A percentile compares a stretch with the other conserved stretches of the same genome.
These are phyloP conservation scores for Talaromyces liani DNA, from an alignment of 495 filamentous ascomycete genomes.

Conservation along the genomic window DNA sequence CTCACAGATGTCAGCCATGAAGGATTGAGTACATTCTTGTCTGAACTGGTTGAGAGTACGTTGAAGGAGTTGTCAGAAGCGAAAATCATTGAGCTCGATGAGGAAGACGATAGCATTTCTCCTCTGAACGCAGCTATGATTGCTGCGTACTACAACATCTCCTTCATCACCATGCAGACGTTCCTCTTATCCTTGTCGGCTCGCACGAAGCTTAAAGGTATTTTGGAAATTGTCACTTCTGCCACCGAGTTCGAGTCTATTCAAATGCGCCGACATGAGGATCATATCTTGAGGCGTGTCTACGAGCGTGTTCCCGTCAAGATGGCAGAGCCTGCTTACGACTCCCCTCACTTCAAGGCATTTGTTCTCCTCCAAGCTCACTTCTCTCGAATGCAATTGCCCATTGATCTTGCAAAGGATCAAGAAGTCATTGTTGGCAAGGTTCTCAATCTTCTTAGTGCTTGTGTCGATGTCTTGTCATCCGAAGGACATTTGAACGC, in stretches of 20 bases:
- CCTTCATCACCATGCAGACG: slow-evolving; percentile 98
- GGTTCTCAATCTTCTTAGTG: slow-evolving; percentile 80
- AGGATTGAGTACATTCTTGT: slow-evolving; percentile 87
- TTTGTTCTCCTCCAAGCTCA: slow-evolving; percentile 95
- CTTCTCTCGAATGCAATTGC: slow-evolving; percentile 93
- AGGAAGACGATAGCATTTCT: slow-evolving; percentile 86
- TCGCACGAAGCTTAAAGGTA: slow-evolving; percentile 88
- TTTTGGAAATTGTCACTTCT: slow-evolving; percentile 94
- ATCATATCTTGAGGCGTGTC: slow-evolving; percentile 77
- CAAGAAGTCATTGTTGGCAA: slow-evolving; percentile 84
- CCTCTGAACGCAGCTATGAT: slow-evolving; percentile 96
- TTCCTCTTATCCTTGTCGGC: slow-evolving; percentile 90
- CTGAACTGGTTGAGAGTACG: slow-evolving; percentile 89
- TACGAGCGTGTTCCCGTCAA: slow-evolving; percentile 95
- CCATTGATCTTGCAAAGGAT: slow-evolving; percentile 94
- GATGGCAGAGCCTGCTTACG: slow-evolving; percentile 75
- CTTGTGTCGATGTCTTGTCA: slow-evolving; percentile 88
- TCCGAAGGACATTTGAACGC: slow-evolving; percentile 95
- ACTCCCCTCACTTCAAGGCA: slow-evolving; percentile 96
- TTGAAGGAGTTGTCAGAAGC: slow-evolving; percentile 86
- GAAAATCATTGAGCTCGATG: slow-evolving; percentile 94
- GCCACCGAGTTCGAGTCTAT: slow-evolving; percentile 95
- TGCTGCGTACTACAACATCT: slow-evolving; percentile 98
- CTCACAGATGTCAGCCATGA: slow-evolving; percentile 85
- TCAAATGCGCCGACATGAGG: slow-evolving; percentile 91